Base-by-base conservation (phyloP, 805 yeast species). In the Candida tallmaniae region DNA sequence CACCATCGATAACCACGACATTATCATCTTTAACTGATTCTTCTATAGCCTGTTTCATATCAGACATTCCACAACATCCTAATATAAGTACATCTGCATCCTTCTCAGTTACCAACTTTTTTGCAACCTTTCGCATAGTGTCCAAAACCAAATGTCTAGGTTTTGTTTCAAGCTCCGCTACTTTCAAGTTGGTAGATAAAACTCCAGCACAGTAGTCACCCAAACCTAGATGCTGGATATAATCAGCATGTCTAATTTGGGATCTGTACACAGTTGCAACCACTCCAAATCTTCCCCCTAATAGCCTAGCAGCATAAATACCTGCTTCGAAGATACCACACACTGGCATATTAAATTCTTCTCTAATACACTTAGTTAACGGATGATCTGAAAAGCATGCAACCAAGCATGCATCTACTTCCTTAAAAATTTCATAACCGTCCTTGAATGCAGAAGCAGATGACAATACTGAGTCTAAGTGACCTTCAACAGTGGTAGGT, bases 51-150 rank as follows among this genome's bases (percentile, higher is more conserved):
- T 19, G 9, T 18, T 32, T 32, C 35, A 32, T 32, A 17, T 32
- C 35, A 4, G 35, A 26, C 35, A 32, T 32, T 5, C 35, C 35
- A 32, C 35, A 32, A n/a, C 35, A 32, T 9, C 35, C 35, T 14
- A 32, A 26, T 7, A 32, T 19, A 9, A 32, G 16, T 3, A 16
- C 26, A 32, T 32, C 35, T 11, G 35, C 35, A 14, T 26, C 21
- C 17, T 12, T 26, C 17, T 30, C 33, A 11, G 9, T 6, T 12
- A 32, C 35, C 31, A 32, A 32, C 4, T 5, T 26, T 8, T 20
- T 14, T 10, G 35, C 35, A 5, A 32, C 26, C 13, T 26, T 19
- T 21, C 14, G 20, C 30, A 32, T 32, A 4, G 26, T 26, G 5
- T 18, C 20, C 11, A 32, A 27, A 6, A 30, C 33, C 6, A 23